phyloP scores from a whole-genome alignment of 2,329 filamentous ascomycete species.

The Apiospora arundinis region DNA sequence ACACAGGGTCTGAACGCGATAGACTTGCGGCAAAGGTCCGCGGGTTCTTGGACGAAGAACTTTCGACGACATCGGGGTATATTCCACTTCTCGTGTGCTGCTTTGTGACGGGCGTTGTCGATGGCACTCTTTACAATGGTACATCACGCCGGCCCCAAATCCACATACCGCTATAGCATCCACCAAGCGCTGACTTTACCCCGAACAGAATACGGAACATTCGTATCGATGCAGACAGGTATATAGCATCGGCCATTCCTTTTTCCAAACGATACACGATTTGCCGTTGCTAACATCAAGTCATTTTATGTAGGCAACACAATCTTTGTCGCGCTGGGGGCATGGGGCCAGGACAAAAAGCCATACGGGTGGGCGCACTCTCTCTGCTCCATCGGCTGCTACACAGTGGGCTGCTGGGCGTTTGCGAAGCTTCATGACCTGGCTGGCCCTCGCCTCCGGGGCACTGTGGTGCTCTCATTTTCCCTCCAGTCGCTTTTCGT shows the following conservation, averaged over 20 bases:
- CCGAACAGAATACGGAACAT: constrained; percentile 46
- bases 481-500: constrained; percentile 37
- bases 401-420: constrained; percentile 46
- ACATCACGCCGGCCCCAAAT: not conserved
- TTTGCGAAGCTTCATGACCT: constrained; percentile 45
- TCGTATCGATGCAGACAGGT: constrained; percentile 49
- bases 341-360: constrained; percentile 45
- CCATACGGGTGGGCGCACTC: constrained; percentile 51
- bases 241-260: constrained; percentile 9
- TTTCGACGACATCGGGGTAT: constrained; percentile 19
- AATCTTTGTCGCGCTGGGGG: constrained; percentile 48
- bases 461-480: constrained; percentile 37
- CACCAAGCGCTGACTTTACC: not conserved
- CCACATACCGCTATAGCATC: not conserved
- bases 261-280: too few species aligned
- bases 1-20: too few species aligned
- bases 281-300: not conserved
- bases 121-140: constrained; percentile 31
- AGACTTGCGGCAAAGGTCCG: too few species aligned
- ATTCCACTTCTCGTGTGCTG: constrained; percentile 28
- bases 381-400: constrained; percentile 49
- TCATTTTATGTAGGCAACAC: constrained; percentile 42
- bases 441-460: constrained; percentile 35
- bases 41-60: too few species aligned
- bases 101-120: constrained; percentile 28